Percentiles rank a stretch among this genome's conserved stretches.
Conservation (phyloP, 163 green algal species). For the Prototheca wickerhamii region DNA sequence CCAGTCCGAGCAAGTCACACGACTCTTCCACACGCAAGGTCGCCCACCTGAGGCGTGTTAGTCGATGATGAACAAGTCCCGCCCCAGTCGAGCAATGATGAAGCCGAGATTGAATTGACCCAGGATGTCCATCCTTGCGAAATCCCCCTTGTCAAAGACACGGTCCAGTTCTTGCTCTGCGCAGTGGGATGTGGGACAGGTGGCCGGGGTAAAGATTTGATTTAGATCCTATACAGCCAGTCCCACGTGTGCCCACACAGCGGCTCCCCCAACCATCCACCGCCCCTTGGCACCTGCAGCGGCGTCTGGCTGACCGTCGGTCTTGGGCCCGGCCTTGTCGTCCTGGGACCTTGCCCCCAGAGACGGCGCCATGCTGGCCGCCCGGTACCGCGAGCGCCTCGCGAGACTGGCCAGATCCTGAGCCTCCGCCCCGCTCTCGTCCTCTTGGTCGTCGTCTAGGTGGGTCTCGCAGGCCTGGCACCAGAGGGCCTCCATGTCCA, state of each 20-base stretch:
- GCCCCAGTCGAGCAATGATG: slow-evolving; percentile 68
- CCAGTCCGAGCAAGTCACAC: neutral
- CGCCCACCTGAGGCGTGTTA: slow-evolving; percentile 71
- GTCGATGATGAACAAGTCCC: slow-evolving; percentile 95
- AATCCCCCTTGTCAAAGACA: slow-evolving; percentile 83
- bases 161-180: slow-evolving; percentile 69
- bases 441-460: neutral
- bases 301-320: too few relatives aligned
- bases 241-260: too few relatives aligned
- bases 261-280: too few relatives aligned
- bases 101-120: slow-evolving; percentile 99
- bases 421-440: neutral
- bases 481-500: neutral
- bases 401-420: too few relatives aligned
- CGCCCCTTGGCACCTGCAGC: too few relatives aligned
- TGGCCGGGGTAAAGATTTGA: neutral
- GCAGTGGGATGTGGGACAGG: neutral
- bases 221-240: too few relatives aligned
- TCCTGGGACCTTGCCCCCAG: too few relatives aligned
- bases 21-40: neutral
- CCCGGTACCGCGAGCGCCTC: neutral
- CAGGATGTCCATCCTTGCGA: slow-evolving; percentile 63
- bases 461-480: neutral
- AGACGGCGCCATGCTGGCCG: neutral
- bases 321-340: too few relatives aligned